phyloP scores from a whole-genome alignment of 2,329 filamentous ascomycete species.

The Cladophialophora yegresii region DNA sequence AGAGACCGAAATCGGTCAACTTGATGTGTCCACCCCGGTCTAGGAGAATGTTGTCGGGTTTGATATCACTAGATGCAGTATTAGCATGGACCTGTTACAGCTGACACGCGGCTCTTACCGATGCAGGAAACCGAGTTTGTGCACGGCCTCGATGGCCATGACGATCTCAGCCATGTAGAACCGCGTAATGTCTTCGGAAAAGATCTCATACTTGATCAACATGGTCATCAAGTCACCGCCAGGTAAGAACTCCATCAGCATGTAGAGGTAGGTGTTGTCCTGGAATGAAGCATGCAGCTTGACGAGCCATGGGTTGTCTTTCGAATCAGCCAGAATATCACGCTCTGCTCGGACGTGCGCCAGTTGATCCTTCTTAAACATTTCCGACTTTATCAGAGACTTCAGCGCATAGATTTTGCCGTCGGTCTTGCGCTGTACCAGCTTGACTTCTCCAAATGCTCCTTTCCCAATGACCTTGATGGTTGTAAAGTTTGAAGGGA shows the following conservation, averaged over 20 bases:
- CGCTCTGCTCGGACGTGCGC: slow-evolving; percentile 96
- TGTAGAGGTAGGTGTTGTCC: slow-evolving; percentile 92
- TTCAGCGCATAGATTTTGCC: slow-evolving; percentile 98
- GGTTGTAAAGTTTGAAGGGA: slow-evolving; percentile 90
- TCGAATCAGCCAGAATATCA: slow-evolving; percentile 93
- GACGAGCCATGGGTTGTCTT: slow-evolving; percentile 98
- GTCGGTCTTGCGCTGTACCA: slow-evolving; percentile 94
- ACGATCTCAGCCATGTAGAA: slow-evolving; percentile 99
- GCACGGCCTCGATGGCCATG: slow-evolving; percentile 96
- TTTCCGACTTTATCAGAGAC: slow-evolving; percentile 96
- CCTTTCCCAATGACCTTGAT: slow-evolving; percentile 99
- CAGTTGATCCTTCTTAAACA: slow-evolving; percentile 99
- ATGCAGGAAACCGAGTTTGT: slow-evolving; percentile 97
- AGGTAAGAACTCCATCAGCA: slow-evolving; percentile 98
- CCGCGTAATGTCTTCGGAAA: slow-evolving; percentile 95
- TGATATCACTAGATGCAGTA: slow-evolving; percentile 74
- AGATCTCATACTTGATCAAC: slow-evolving; percentile 99
- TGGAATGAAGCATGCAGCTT: slow-evolving; percentile 99
- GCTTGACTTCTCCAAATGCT: slow-evolving; percentile 95
- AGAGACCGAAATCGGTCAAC: slow-evolving; percentile 95
- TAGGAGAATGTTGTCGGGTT: slow-evolving; percentile 96
- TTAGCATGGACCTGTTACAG: slow-evolving; percentile 36
- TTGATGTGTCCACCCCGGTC: slow-evolving; percentile 97
- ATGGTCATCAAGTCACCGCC: slow-evolving; percentile 99
- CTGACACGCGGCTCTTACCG: slow-evolving; percentile 63